phyloP scores from a whole-genome alignment of 495 filamentous ascomycete species.

The Podospora didyma region DNA sequence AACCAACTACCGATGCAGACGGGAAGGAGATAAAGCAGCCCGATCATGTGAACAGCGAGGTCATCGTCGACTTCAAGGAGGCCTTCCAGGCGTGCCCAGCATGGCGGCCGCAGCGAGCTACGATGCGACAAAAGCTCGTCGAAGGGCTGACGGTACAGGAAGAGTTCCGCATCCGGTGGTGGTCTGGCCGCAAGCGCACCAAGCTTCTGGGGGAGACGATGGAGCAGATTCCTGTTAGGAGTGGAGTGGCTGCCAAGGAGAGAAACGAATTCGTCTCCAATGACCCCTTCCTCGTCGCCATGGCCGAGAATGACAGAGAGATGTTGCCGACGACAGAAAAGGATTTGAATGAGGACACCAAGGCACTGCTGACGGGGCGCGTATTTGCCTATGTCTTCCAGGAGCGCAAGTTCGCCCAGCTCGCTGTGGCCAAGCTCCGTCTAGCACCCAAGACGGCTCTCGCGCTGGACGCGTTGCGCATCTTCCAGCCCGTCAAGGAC shows the following conservation, averaged over 20 bases:
- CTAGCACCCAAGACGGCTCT: constrained; percentile 27
- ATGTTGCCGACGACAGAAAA: not conserved
- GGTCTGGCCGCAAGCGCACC: constrained; percentile 11
- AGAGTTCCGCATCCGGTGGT: constrained; percentile 8
- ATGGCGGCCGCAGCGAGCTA: constrained; percentile 21
- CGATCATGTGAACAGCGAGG: constrained; percentile 39
- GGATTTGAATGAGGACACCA: constrained; percentile 25
- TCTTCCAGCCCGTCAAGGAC: constrained; percentile 48
- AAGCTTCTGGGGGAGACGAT: constrained; percentile 10
- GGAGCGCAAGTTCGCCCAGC: constrained; percentile 33
- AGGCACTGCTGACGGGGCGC: constrained; percentile 34
- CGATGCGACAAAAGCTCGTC: constrained; percentile 5
- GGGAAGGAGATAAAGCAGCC: constrained; percentile 3
- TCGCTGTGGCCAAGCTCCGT: constrained; percentile 34
- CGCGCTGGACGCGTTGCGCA: constrained; percentile 52
- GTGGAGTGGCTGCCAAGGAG: constrained; percentile 20
- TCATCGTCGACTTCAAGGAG: constrained; percentile 47
- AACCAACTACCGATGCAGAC: constrained; percentile 7
- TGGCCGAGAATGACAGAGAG: constrained; percentile 18
- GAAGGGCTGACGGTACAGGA: not conserved
- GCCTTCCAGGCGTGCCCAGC: constrained; percentile 34
- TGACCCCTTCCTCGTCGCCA: constrained; percentile 26
- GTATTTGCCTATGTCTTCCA: constrained; percentile 37
- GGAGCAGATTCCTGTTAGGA: constrained; percentile 28
- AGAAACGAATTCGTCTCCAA: constrained; percentile 9